phyloP scores from a whole-genome alignment of 306 rosid genomes.

The Rubus parviflorus region DNA sequence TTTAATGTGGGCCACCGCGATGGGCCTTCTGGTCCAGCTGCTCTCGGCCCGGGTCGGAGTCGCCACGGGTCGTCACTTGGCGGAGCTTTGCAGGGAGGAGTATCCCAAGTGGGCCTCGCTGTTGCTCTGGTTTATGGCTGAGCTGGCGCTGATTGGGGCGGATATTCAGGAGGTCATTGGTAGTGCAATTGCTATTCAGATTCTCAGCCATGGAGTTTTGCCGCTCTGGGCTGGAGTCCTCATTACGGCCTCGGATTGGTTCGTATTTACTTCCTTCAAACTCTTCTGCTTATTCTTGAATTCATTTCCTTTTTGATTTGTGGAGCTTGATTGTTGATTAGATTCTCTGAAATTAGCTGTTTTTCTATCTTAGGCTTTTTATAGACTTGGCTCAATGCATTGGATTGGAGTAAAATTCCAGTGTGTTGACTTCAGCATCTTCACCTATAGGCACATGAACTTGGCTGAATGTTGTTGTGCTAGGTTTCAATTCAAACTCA shows the following conservation, averaged over 20 bases:
- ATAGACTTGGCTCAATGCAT: background rate
- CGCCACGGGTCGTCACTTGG: constrained; percentile 78
- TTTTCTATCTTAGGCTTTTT: background rate
- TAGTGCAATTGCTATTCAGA: constrained; percentile 88
- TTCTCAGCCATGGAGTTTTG: constrained; percentile 65
- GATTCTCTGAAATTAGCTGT: background rate
- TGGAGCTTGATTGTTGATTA: background rate
- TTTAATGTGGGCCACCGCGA: constrained; percentile 79
- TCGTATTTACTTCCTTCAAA: constrained; percentile 13
- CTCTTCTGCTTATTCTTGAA: background rate
- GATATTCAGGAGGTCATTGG: constrained; percentile 95
- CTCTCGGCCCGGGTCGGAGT: constrained; percentile 71
- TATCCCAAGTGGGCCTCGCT: constrained; percentile 70
- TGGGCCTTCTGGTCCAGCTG: constrained; percentile 79
- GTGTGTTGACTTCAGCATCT: constrained; percentile 5
- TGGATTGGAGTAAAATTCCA: background rate
- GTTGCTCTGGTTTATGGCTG: constrained; percentile 84
- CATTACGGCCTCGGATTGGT: constrained; percentile 89
- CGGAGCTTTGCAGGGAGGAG: constrained; percentile 82
- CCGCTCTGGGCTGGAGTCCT: constrained; percentile 89
- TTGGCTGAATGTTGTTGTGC: background rate
- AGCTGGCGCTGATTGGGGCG: constrained; percentile 87
- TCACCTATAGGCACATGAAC: too few relatives aligned
- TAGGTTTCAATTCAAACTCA: background rate
- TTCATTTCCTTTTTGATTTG: background rate